Conservation (phyloP, 345 rosid genomes). For the Heritiera fomes region DNA sequence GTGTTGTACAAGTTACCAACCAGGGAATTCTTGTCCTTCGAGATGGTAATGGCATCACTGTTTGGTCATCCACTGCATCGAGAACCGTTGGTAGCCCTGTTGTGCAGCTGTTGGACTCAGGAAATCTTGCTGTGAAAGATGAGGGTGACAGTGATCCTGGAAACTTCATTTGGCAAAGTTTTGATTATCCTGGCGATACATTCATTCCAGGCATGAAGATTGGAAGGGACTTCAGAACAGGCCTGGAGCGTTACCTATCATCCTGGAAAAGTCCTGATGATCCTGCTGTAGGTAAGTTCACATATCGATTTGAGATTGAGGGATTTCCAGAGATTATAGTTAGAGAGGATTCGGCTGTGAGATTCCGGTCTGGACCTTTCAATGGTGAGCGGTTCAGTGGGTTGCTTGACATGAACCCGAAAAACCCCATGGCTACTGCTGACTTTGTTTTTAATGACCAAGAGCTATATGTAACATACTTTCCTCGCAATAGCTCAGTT, state of each 20-base stretch:
- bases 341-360: background rate
- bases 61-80: conserved; percentile 45
- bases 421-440: conserved; percentile 14
- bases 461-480: conserved; percentile 36
- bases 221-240: conserved; percentile 41
- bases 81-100: conserved; percentile 30
- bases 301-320: conserved; percentile 22
- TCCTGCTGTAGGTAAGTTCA: conserved; percentile 40
- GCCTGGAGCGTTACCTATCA: conserved; percentile 33
- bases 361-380: conserved; percentile 47
- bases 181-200: conserved; percentile 46
- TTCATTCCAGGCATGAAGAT: conserved; percentile 52
- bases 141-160: background rate
- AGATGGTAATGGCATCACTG: background rate
- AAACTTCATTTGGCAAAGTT: conserved; percentile 51
- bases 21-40: conserved; percentile 31
- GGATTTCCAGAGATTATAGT: conserved; percentile 47
- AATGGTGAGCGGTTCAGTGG: conserved; percentile 49
- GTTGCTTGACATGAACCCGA: conserved; percentile 25
- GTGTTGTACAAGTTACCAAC: conserved; percentile 25
- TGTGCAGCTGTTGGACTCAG: conserved; percentile 44
- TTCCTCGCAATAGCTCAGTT: conserved; percentile 21
- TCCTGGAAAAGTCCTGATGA: conserved; percentile 50
- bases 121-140: conserved; percentile 45
- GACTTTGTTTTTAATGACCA: conserved; percentile 27